Percentiles rank a stretch among this genome's conserved stretches.
phyloP scores from a whole-genome alignment of 768 basidiomycete genomes.

The Lanmaoa pseudosensibilis region DNA sequence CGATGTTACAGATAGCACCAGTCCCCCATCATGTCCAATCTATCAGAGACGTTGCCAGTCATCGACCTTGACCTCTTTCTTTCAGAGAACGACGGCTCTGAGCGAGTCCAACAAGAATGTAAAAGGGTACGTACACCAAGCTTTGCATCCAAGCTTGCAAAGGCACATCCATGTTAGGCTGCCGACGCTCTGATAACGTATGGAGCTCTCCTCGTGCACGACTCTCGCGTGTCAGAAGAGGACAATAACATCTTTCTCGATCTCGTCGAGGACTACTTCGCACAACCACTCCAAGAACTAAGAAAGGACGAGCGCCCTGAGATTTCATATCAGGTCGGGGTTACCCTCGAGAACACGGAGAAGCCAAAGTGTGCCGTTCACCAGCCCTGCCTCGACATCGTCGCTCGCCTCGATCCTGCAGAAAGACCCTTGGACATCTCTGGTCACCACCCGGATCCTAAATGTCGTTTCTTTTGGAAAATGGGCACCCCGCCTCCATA shows the following conservation, averaged over 20 bases:
- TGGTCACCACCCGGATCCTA: slow-evolving; percentile 84
- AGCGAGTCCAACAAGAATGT: slow-evolving; percentile 58
- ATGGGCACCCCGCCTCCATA: slow-evolving; percentile 78
- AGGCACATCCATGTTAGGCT: slow-evolving; percentile 45
- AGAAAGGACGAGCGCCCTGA: slow-evolving; percentile 82
- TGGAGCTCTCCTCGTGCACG: slow-evolving; percentile 84
- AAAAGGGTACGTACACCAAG: slow-evolving; percentile 46
- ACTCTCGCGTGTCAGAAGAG: slow-evolving; percentile 78
- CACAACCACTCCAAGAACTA: slow-evolving; percentile 60
- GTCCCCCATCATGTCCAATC: slow-evolving; percentile 41
- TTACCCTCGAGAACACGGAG: slow-evolving; percentile 96
- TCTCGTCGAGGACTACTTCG: slow-evolving; percentile 92
- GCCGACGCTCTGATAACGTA: slow-evolving; percentile 80
- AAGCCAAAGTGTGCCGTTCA: slow-evolving; percentile 84
- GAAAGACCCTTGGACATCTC: slow-evolving; percentile 86
- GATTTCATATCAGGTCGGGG: slow-evolving; percentile 88
- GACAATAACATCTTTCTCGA: slow-evolving; percentile 85
- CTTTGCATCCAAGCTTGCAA: background rate
- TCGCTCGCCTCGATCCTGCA: slow-evolving; percentile 67
- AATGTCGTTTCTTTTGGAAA: slow-evolving; percentile 92
- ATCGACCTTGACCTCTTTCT: slow-evolving; percentile 77
- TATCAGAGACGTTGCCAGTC: slow-evolving; percentile 60
- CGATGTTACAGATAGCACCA: background rate
- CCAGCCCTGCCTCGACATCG: slow-evolving; percentile 79
- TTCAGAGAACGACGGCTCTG: slow-evolving; percentile 43